Conservation (phyloP, 306 rosid species). For the Echinosophora koreensis region DNA sequence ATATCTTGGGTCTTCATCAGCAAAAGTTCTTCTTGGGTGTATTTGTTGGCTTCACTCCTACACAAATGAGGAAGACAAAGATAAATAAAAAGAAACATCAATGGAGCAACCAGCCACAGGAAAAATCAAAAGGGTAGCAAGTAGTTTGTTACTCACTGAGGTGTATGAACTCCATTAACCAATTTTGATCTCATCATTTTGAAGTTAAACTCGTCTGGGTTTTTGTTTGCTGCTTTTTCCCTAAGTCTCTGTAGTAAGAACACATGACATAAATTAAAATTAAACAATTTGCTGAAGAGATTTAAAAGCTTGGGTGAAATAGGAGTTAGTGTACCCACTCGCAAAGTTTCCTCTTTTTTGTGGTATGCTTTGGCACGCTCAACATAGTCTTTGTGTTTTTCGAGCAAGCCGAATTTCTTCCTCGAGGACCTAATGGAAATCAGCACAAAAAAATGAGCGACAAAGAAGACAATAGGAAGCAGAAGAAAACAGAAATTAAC, state of each 20-base stretch:
- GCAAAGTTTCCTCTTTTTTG: conserved; percentile 70
- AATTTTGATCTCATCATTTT: conserved; percentile 70
- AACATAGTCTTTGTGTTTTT: conserved; percentile 91
- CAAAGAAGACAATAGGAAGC: no score
- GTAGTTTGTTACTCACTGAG: conserved; percentile 47
- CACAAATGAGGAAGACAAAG: neutral
- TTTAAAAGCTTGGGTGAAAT: neutral
- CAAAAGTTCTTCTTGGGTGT: conserved; percentile 73
- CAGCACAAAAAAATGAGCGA: neutral
- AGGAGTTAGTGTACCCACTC: conserved; percentile 47
- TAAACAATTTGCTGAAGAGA: neutral
- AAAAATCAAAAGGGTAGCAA: conserved; percentile 1
- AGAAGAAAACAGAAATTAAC: no score
- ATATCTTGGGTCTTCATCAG: conserved; percentile 88
- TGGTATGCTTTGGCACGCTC: conserved; percentile 79
- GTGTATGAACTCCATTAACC: conserved; percentile 75
- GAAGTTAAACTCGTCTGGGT: conserved; percentile 86
- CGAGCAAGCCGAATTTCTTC: conserved; percentile 79
- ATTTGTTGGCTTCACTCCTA: conserved; percentile 79
- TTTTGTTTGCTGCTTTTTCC: conserved; percentile 76
- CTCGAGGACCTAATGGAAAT: conserved; percentile 59
- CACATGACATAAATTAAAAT: neutral
- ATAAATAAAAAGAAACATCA: neutral
- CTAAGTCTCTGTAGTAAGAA: conserved; percentile 66
- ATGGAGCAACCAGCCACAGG: neutral